phyloP scores from a whole-genome alignment of 805 yeast species.

The Hanseniaspora hatyaiensis region DNA sequence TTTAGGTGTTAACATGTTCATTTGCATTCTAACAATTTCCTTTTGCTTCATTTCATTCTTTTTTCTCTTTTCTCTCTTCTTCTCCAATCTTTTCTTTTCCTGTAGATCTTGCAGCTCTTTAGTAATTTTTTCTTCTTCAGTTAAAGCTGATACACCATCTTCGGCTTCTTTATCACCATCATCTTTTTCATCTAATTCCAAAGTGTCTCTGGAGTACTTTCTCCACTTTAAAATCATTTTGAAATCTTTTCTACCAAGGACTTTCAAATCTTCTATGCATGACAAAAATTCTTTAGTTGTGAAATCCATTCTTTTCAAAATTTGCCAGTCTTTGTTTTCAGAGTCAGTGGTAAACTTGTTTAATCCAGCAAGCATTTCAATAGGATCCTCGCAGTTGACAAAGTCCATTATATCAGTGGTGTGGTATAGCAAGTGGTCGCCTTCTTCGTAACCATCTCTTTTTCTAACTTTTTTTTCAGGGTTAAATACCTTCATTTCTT shows the following conservation, averaged over 20 bases:
- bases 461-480: conserved; percentile 85
- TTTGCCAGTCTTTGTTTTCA: conserved; percentile 58
- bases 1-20: conserved; percentile 88
- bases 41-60: conserved; percentile 75
- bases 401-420: conserved; percentile 68
- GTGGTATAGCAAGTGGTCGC: conserved; percentile 64
- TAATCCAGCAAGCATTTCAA: conserved; percentile 63
- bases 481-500: conserved; percentile 84
- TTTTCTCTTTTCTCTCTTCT: conserved; percentile 70
- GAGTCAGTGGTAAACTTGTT: conserved; percentile 50
- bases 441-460: conserved; percentile 96
- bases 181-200: conserved; percentile 52
- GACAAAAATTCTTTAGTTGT: conserved; percentile 70
- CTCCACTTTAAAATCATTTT: conserved; percentile 78
- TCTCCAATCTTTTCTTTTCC: conserved; percentile 55
- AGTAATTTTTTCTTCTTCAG: conserved; percentile 83
- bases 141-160: conserved; percentile 58
- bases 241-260: conserved; percentile 88
- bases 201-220: conserved; percentile 63
- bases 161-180: conserved; percentile 32
- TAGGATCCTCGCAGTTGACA: conserved; percentile 70
- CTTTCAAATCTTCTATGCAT: conserved; percentile 84
- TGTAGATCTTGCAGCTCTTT: conserved; percentile 67
- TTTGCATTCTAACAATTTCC: conserved; percentile 81
- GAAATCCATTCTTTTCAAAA: conserved; percentile 57